These are phyloP conservation scores for Tremella fuciformis DNA, from an alignment of 768 basidiomycete genomes.

Conservation along the genomic window DNA sequence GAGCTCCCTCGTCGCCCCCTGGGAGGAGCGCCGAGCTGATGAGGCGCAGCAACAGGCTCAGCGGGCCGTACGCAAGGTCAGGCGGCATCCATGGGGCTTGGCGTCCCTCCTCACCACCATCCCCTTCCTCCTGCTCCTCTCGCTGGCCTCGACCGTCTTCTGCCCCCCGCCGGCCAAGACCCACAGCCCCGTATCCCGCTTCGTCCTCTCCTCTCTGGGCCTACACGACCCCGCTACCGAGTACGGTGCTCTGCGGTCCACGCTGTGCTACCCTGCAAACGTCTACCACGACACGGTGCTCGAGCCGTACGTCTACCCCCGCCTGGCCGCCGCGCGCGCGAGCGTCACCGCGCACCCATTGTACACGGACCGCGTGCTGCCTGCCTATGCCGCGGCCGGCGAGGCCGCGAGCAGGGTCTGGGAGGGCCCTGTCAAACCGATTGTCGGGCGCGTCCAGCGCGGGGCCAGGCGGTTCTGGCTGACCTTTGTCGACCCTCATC, in stretches of 20 bases:
- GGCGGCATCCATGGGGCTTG: conserved; percentile 38
- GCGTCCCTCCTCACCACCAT: conserved; percentile 40
- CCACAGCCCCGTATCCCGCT: conserved; percentile 24
- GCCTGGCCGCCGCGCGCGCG: conserved; percentile 20
- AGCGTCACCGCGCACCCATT: conserved; percentile 18
- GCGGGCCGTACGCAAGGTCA: conserved; percentile 24
- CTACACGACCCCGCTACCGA: conserved; percentile 12
- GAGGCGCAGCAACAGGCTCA: conserved; percentile 21
- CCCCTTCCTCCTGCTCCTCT: conserved; percentile 37
- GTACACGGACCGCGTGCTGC: conserved; percentile 29
- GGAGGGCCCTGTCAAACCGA: conserved; percentile 29
- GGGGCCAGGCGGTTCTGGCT: conserved; percentile 35
- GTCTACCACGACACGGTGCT: conserved; percentile 40
- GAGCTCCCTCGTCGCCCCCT: not conserved
- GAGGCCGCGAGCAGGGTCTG: conserved; percentile 8
- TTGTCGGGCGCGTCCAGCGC: conserved; percentile 16
- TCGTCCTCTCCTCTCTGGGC: conserved; percentile 33
- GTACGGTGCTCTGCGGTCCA: conserved; percentile 18
- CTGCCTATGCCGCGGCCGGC: conserved; percentile 13
- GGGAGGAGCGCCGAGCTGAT: conserved; percentile 5
- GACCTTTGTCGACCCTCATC: conserved; percentile 40
- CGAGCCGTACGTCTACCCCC: conserved; percentile 46
- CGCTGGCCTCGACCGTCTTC: conserved; percentile 40
- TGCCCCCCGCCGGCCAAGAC: conserved; percentile 37
- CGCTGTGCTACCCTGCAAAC: conserved; percentile 46